Evolutionary conservation across 345 rosid genomes (phyloP), one percentile per base, ranked within the genome.

Genomic region (Aethionema arabicum): DNA sequence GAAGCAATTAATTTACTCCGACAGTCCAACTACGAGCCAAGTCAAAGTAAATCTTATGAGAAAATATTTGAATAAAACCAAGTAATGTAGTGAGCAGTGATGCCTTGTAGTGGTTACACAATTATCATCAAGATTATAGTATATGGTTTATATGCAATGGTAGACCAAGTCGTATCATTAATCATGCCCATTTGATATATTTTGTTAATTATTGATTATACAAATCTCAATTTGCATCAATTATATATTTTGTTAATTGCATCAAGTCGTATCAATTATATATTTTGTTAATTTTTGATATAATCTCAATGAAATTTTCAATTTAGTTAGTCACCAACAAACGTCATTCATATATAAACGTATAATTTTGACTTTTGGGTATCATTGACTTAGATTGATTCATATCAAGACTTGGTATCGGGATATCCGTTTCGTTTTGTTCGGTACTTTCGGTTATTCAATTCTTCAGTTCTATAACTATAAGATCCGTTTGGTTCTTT

Each of bases 41-140:
- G 27, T 59, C 29, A 46, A 66, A 66, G 56, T 66, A 48, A 38
- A 37, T 2, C 8, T 14, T 7, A 46, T 14, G 41, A 47, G 21
- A 56, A 66, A 47, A 7, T 61, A 37, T 13, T 49, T 48, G 43
- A 41, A 63, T 29, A 14, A 51, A 31, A 14, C 8, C 41, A 16
- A 30, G 16, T 51, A 21, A 51, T 50, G n/a, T 4, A 52, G 51
- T 33, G 52, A 64, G 52, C 60, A 43, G 33, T 9, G 10, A 11
- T 55, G 69, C 45, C 47, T 54, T 54, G 7, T 55, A 52, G 44
- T 42, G 52, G 27, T 15, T 35, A 65, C 55, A 15, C 44, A 44
- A 36, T 4, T 29, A 15, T 65, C 61, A 4, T 21, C 53, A 21
- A n/a, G 15, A 39, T 53, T n/a, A 21, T 21, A 53, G 8, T 32